A percentile compares a stretch with the other conserved stretches of the same genome.
These are phyloP conservation scores for Acacia confusa DNA, from an alignment of 306 rosid species.

Conservation along the genomic window DNA sequence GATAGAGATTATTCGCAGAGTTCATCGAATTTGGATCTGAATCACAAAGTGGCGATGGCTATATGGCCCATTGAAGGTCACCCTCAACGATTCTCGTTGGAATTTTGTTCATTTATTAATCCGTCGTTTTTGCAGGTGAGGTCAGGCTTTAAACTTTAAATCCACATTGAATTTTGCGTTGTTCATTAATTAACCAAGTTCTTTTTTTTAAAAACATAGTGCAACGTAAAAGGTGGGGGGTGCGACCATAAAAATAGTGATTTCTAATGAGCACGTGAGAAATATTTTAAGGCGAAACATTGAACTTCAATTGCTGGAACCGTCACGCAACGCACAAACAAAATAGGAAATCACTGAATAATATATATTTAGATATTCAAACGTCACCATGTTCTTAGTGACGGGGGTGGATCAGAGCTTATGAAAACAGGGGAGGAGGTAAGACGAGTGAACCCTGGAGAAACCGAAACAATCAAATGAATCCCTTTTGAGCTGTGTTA, in stretches of 20 bases:
- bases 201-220: no score
- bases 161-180: not conserved
- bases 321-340: conserved; percentile 20
- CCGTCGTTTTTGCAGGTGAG: conserved; percentile 6
- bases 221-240: not conserved
- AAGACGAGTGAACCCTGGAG: not conserved
- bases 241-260: conserved; percentile 14
- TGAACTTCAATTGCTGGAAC: conserved; percentile 23
- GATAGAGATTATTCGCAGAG: conserved; percentile 33
- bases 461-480: not conserved
- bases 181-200: not conserved
- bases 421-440: not conserved
- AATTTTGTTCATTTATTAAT: conserved; percentile 12
- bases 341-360: not conserved
- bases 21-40: conserved; percentile 39
- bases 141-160: conserved; percentile 2
- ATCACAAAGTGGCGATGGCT: conserved; percentile 16
- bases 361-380: not conserved
- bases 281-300: conserved; percentile 27
- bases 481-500: not conserved
- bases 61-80: not conserved
- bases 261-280: conserved; percentile 28
- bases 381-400: not conserved
- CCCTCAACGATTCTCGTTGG: conserved; percentile 15
- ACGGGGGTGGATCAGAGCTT: not conserved